These are phyloP conservation scores for Colletotrichum higginsianum DNA, from an alignment of 2,329 filamentous ascomycete species.

Conservation along the genomic window DNA sequence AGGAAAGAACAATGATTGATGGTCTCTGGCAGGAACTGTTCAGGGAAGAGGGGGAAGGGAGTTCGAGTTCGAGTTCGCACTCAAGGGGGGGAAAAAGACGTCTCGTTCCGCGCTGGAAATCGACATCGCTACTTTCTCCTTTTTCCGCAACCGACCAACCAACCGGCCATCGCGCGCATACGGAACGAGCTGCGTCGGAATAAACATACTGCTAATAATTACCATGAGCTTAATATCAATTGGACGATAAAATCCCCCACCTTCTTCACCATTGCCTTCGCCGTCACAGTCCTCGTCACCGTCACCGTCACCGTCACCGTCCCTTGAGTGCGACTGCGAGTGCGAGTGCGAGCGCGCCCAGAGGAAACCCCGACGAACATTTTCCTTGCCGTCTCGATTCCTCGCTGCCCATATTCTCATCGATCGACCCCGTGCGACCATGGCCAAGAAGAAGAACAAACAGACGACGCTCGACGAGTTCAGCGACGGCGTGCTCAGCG, in stretches of 20 bases:
- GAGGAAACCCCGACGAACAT: slow-evolving; percentile 25
- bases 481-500: slow-evolving; percentile 43
- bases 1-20: too few relatives aligned
- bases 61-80: too few relatives aligned
- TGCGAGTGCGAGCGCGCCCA: slow-evolving; percentile 13
- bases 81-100: not conserved
- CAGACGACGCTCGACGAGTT: slow-evolving; percentile 51
- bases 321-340: slow-evolving; percentile 18
- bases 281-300: too few relatives aligned
- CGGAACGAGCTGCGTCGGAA: slow-evolving; percentile 6
- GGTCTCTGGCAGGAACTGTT: too few relatives aligned
- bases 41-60: too few relatives aligned
- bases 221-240: slow-evolving; percentile 41
- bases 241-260: slow-evolving; percentile 33
- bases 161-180: not conserved
- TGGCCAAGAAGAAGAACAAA: slow-evolving; percentile 66
- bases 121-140: not conserved
- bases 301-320: slow-evolving; percentile 3
- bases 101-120: not conserved
- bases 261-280: not conserved
- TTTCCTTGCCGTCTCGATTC: not conserved
- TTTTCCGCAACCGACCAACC: too few relatives aligned
- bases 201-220: slow-evolving; percentile 16
- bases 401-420: not conserved
- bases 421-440: slow-evolving; percentile 42